Evolutionary conservation across 495 filamentous ascomycete species (phyloP), one percentile per base, ranked within the genome.

Genomic region (Talaromyces adpressus): DNA sequence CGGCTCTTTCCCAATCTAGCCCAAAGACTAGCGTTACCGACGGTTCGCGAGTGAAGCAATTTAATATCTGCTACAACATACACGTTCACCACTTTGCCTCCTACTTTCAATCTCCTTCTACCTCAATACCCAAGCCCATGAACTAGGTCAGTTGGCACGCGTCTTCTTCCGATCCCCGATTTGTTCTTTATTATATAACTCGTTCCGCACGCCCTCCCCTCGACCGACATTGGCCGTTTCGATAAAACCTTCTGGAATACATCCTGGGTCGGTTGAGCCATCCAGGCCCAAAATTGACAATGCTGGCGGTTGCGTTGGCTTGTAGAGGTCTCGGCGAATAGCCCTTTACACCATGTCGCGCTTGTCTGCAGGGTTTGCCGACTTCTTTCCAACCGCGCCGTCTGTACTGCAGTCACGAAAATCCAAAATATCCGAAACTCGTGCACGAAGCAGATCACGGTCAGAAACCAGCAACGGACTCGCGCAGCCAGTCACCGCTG

Each of bases 381-480:
- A 92, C 75, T 95, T 92, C 82, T 96, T 95, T 73, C 91, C 93
- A 64, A 85, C 89, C 73, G 92, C 92, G 66, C 90, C 92, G 66
- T 85, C 83, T 58, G 82, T 87, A 64, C 80, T 88, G 36, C 79
- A 80, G 65, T 81, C 82, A 69, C 84, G 78, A 72, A 80, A 80
- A 72, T 70, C 66, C 62, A 74, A 76, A 70, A 65, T 72, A 61
- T 71, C 74, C 57, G 68, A 73, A 69, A 75, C 81, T 66, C 76
- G 75, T 66, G 71, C 75, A 67, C 69, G 73, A 74, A 56, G 71
- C 39, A 71, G 68, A 39, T 51, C 68, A 36, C 71, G 72, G 63
- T 61, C 62, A 25, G 70, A 49, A 39, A 61, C 58, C 14, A 45
- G 36, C 27, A 49, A 49, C 41, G 41, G 57, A 39, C 30, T 39